Evolutionary conservation across 495 filamentous ascomycete genomes (phyloP), one percentile per base, ranked within the genome.

Genomic region (Monascus purpureus): DNA sequence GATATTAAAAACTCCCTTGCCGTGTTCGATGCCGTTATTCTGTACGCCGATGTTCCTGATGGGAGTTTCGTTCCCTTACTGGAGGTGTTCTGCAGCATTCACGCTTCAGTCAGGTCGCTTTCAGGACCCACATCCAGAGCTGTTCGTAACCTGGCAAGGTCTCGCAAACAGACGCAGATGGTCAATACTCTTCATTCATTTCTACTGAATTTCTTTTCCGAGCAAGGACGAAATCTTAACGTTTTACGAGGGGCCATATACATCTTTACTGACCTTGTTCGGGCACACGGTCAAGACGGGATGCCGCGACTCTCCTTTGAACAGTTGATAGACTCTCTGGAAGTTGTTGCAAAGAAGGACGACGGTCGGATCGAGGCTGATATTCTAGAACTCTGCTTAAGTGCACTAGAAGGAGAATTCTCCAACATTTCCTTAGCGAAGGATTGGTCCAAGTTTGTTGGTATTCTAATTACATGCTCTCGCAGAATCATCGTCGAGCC

Each of bases 81-180:
- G 13, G 74, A 82, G 46, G 70, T 90, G 11, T 65, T 95, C 31
- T 88, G 82, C 53, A 78, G 76, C 34, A 82, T 88, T 16, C 79
- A 86, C 49, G 75, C 78, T 30, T 72, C 83, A 13, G 70, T 93
- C 13, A 70, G 67, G 19, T 63, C 65, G 30, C 65, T 87, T 12
- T 70, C 73, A 32, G 75, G 80, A 22, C 70, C 72, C 14, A 75
- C 82, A 4, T 93, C 85, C 66, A 71, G 74, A 29, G 74, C 79
- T 12, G 68, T 90, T 22, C 67, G 70, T 46, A 86, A 80, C 46
- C 58, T 93, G 6, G 81, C 78, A 41, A 77, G 70, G 43, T 93
- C 85, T 3, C 80, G 84, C 39, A 72, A 82, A 38, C 80, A 82
- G 18, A 70, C 73, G 32, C 73, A 75, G 25, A 78, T 79, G 38